phyloP scores from a whole-genome alignment of 2,329 filamentous ascomycete genomes.

The Colletotrichum sp. region DNA sequence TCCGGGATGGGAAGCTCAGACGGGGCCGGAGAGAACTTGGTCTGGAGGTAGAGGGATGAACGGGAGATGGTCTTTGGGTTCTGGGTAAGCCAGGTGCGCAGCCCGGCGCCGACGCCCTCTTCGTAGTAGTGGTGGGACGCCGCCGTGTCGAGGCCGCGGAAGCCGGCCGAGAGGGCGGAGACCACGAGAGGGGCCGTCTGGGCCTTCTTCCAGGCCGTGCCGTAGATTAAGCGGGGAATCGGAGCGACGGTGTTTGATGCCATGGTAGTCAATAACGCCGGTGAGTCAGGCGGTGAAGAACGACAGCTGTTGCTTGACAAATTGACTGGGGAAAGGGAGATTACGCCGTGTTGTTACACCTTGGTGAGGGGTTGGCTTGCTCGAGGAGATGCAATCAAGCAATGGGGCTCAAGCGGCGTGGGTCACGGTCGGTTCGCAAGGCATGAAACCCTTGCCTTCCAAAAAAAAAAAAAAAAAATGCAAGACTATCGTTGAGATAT shows the following conservation, averaged over 20 bases:
- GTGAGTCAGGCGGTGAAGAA: background rate
- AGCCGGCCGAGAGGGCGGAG: constrained; percentile 70
- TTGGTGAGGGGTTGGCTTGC: background rate
- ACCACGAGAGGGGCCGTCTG: constrained; percentile 71
- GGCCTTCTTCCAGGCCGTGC: constrained; percentile 86
- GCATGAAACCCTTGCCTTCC: background rate
- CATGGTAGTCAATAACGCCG: background rate
- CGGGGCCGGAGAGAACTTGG: constrained; percentile 64
- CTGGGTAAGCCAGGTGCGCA: constrained; percentile 43
- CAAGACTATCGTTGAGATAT: background rate
- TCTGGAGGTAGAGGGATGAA: constrained; percentile 65
- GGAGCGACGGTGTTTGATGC: constrained; percentile 7
- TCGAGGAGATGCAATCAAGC: background rate
- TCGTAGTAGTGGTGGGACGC: constrained; percentile 82
- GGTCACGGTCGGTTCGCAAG: background rate
- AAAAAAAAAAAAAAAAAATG: background rate
- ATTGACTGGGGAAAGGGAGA: background rate
- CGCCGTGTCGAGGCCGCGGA: constrained; percentile 78
- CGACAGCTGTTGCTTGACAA: background rate
- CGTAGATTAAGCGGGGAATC: constrained; percentile 70
- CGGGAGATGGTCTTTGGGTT: background rate
- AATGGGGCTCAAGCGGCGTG: background rate
- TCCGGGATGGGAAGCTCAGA: constrained; percentile 57
- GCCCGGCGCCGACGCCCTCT: constrained; percentile 69
- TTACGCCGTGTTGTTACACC: background rate